Evolutionary conservation across 2,329 filamentous ascomycete genomes (phyloP), one percentile per base, ranked within the genome.

Genomic region (Coccinonectria pachysandricola): DNA sequence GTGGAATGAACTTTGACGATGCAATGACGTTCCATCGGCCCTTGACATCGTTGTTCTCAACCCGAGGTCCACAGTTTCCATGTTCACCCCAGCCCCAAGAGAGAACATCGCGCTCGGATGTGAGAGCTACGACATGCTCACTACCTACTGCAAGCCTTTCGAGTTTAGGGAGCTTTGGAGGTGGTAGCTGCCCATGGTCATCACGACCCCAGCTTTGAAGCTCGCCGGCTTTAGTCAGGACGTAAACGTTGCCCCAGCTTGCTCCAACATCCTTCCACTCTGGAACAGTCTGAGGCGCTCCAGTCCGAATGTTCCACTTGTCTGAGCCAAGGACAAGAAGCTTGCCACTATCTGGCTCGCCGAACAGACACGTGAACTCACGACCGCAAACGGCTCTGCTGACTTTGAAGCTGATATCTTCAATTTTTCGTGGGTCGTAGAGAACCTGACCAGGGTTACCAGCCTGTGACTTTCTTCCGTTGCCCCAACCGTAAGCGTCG

Each of bases 21-120:
- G 68, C 66, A 46, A 92, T 70, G 32, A 71, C 57, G 47, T 79
- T 86, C 64, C 70, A 83, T 33, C 64, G 64, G 7, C 70, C 78
- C 37, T 77, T 79, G 23, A 86, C 75, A 53, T 82, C 72, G 25
- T 73, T 75, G 35, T 68, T 60, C 11, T 66, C 59, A 35, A 75
- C 71, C 8, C 68, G 62, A 18, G 74, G 71, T 3, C 91, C 91
- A 52, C 91, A 98, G 51, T 98, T 98, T 2, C 91, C 91, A 57
- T 98, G 91, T 56, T 96, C 88, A 2, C 86, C 87, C 91, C 91
- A 98, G 12, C 91, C 91, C 85, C 88, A 96, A 2, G 83, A 72
- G 24, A 92, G 57, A 2, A 94, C 73, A 26, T 77, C 69, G 2
- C 73, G 73, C 12, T 68, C 62, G 7, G 57, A 57, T 0, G 80